Evolutionary conservation across 441 rosid species (phyloP).

Genomic region (Metrosideros polymorpha): DNA sequence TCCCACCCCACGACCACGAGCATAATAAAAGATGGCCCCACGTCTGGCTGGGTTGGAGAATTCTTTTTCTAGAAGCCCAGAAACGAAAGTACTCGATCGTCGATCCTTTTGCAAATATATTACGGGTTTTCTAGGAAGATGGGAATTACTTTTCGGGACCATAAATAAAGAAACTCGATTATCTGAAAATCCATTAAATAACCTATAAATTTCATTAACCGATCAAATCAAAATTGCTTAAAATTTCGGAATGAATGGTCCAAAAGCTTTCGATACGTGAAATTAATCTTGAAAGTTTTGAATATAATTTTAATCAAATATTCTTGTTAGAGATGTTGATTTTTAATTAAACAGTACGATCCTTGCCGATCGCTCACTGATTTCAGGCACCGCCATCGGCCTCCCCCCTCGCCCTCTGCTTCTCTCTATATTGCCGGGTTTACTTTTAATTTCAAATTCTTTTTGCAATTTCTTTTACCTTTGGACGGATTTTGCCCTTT

Average conservation of each 20-base stretch:
- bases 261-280: background rate
- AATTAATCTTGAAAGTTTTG: background rate
- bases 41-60: background rate
- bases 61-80: background rate
- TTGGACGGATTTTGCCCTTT: background rate
- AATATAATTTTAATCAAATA: background rate
- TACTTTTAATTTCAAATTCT: background rate
- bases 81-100: background rate
- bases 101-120: background rate
- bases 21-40: background rate
- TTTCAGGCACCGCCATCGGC: background rate
- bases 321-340: background rate
- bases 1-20: background rate
- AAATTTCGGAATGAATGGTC: too few species aligned
- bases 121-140: background rate
- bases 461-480: background rate
- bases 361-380: too few species aligned
- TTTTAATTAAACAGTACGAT: background rate
- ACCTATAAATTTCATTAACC: background rate
- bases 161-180: too few species aligned
- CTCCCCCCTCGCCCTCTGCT: background rate
- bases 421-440: background rate
- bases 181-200: background rate
- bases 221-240: background rate
- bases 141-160: background rate